Evolutionary conservation across 75 land plant species (phyloP), one percentile per base, ranked within the genome.

Genomic region (Ceratopteris richardii): DNA sequence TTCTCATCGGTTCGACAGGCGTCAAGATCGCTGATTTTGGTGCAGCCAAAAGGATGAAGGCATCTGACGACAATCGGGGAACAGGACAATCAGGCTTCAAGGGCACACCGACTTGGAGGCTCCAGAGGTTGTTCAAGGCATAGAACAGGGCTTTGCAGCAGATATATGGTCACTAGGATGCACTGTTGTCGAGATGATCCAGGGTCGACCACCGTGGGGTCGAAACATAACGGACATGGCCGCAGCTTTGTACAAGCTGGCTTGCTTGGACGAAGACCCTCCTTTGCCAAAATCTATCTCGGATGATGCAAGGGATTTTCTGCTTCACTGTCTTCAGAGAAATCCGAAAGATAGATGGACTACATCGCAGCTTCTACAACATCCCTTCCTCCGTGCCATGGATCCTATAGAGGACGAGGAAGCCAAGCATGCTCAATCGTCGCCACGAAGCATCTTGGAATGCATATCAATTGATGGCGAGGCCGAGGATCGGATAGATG

Each of bases 11-110:
- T 1, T 13, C 43, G 17, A 44, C 41, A 19, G 75, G 54, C 19
- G 83, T 72, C 17, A 89, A 94, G 66, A 77, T 94, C n/a, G 84
- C 87, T 1, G 98, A 94, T 53, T 89, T 94, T 52, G 98, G 98
- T 0, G 65, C 90, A 0, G 79, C 97, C 23, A 72, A 46, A 5
- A 4, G 22, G 4, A 14, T 46, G 4, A 14, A 4, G 22, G 22
- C 50, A 2, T 18, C 18, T 4, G 22, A 46, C 12, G 13, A n/a
- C 17, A 14, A 46, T 2, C 12, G 4, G 3, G 22, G 22, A 18
- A 5, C 18, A n/a, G 22, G 4, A 2, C 5, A 21, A n/a, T 21
- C 50, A n/a, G 18, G 3, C 12, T 22, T 55, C 11, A 64, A 56
- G 20, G 80, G 76, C 0, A 72, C 80, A 0, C 80, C 80, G 0